Conservation (phyloP, 768 basidiomycete species). For the Auriscalpium orientale region DNA sequence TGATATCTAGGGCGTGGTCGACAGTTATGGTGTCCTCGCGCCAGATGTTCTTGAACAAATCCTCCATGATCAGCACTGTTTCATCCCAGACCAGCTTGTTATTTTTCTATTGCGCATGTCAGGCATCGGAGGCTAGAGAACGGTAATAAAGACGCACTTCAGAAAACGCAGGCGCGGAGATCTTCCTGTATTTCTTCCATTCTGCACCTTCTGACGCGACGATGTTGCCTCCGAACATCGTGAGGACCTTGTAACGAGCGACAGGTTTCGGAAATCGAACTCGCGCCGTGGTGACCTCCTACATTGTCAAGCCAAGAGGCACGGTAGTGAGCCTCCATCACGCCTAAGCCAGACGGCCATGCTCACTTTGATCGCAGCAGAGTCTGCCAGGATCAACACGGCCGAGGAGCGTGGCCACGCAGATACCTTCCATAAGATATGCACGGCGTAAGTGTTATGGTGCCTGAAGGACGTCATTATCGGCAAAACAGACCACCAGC, state of each 20-base stretch:
- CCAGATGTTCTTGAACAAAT: slow-evolving; percentile 40
- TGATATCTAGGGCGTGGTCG: slow-evolving; percentile 44
- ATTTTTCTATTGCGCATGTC: slow-evolving; percentile 20
- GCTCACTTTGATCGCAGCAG: slow-evolving; percentile 8
- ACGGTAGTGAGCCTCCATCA: neutral
- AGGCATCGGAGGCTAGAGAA: neutral
- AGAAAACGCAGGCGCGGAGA: slow-evolving; percentile 58
- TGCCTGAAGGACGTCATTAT: neutral
- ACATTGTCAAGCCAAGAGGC: neutral
- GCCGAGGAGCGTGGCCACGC: neutral
- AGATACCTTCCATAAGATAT: neutral
- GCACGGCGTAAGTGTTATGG: neutral
- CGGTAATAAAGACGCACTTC: slow-evolving; percentile 34
- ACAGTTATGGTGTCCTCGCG: slow-evolving; percentile 30
- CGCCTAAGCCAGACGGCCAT: neutral
- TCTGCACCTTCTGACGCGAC: slow-evolving; percentile 54
- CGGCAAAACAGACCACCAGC: neutral
- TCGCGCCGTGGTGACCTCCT: slow-evolving; percentile 45
- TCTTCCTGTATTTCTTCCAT: slow-evolving; percentile 60
- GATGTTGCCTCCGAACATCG: slow-evolving; percentile 53
- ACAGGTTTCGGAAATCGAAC: slow-evolving; percentile 52
- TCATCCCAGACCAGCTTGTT: slow-evolving; percentile 34
- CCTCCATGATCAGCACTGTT: slow-evolving; percentile 23
- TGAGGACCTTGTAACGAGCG: slow-evolving; percentile 36
- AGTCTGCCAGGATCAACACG: slow-evolving; percentile 6